A percentile compares a stretch with the other conserved stretches of the same genome.
These are phyloP conservation scores for Leccinum arenicola DNA, from an alignment of 768 basidiomycete species.

Conservation along the genomic window DNA sequence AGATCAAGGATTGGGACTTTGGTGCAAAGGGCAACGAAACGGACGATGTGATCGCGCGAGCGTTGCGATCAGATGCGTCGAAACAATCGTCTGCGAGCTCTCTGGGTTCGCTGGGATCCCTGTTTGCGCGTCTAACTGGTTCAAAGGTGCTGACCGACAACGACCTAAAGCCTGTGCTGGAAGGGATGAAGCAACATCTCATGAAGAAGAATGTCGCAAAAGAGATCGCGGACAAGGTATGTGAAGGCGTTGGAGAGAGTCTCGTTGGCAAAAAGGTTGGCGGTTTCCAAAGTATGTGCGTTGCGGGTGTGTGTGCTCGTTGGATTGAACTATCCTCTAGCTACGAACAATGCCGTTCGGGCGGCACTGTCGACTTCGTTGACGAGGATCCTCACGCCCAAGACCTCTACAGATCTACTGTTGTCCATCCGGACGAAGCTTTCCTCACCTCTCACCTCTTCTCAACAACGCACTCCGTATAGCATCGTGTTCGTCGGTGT, in stretches of 20 bases:
- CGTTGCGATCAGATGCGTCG: conserved; percentile 45
- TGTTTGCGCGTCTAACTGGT: conserved; percentile 85
- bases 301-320: background rate
- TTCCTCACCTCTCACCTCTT: conserved; percentile 67
- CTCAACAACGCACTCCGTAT: conserved; percentile 81
- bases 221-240: conserved; percentile 92
- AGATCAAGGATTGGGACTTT: conserved; percentile 86
- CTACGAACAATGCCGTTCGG: conserved; percentile 81
- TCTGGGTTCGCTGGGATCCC: conserved; percentile 64
- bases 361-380: conserved; percentile 80
- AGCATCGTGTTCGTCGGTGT: conserved; percentile 96
- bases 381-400: conserved; percentile 93
- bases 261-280: conserved; percentile 90
- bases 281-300: conserved; percentile 75
- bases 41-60: conserved; percentile 56
- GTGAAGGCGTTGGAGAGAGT: conserved; percentile 88
- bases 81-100: conserved; percentile 40
- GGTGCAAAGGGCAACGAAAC: conserved; percentile 40
- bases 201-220: conserved; percentile 99
- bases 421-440: conserved; percentile 90
- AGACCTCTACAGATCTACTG: conserved; percentile 94
- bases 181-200: conserved; percentile 95
- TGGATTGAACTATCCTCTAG: conserved; percentile 38
- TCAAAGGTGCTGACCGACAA: conserved; percentile 77
- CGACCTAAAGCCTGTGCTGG: conserved; percentile 84